A percentile compares a stretch with the other conserved stretches of the same genome.
Conservation (phyloP, 2,329 filamentous ascomycete species). For the Pseudopyrenochaeta lycopersici region DNA sequence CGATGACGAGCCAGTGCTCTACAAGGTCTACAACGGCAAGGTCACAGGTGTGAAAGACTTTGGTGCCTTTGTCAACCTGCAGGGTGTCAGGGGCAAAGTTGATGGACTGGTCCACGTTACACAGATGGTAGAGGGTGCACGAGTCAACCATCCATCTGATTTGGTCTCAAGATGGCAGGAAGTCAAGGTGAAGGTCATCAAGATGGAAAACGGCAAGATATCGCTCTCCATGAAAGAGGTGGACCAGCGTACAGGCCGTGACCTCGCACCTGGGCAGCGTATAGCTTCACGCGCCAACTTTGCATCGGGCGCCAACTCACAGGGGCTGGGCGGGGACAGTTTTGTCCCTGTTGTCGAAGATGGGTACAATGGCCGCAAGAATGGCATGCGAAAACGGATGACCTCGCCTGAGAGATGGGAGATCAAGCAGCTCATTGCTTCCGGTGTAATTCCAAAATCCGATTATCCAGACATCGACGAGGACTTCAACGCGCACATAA, state of each 20-base stretch:
- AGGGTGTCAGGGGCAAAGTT: conserved; percentile 84
- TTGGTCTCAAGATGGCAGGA: conserved; percentile 80
- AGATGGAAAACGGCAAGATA: conserved; percentile 81
- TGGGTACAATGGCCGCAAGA: conserved; percentile 56
- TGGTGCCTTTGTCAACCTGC: conserved; percentile 92
- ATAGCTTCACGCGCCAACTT: conserved; percentile 68
- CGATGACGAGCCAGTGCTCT: conserved; percentile 81
- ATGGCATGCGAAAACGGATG: conserved; percentile 83
- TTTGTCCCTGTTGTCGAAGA: conserved; percentile 71
- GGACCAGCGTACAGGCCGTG: conserved; percentile 86
- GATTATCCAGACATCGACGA: conserved; percentile 96
- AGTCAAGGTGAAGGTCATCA: conserved; percentile 93
- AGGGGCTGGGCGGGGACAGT: conserved; percentile 74
- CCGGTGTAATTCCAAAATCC: conserved; percentile 88
- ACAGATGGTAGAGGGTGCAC: conserved; percentile 81
- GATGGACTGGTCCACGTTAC: conserved; percentile 96
- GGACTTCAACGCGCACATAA: conserved; percentile 87
- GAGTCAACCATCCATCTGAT: conserved; percentile 92
- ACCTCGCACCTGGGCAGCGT: conserved; percentile 79
- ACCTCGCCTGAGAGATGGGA: conserved; percentile 98
- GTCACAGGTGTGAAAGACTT: conserved; percentile 96
- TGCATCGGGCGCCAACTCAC: conserved; percentile 79
- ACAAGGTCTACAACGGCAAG: conserved; percentile 89
- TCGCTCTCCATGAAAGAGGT: conserved; percentile 98
- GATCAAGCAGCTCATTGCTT: conserved; percentile 94